phyloP scores from a whole-genome alignment of 371 early-diverging fungal species.

The Circinella minor region DNA sequence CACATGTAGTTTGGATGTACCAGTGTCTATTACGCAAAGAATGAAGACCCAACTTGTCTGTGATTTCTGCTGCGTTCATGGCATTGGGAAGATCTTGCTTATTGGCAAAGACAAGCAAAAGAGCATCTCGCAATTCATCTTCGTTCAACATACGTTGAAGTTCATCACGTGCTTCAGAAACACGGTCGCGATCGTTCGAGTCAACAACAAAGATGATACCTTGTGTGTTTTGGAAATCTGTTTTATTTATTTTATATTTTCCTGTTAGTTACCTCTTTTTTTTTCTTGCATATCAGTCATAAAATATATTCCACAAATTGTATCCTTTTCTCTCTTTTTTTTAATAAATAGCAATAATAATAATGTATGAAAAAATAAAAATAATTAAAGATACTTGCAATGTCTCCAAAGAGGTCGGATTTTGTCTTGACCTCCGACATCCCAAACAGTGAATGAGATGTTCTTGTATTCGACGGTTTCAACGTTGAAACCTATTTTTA shows the following conservation, averaged over 20 bases:
- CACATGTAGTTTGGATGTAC: slow-evolving; percentile 92
- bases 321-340: background rate
- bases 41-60: slow-evolving; percentile 88
- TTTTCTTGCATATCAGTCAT: background rate
- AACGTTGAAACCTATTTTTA: slow-evolving; percentile 83
- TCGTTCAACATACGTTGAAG: slow-evolving; percentile 89
- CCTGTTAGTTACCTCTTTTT: slow-evolving; percentile 4
- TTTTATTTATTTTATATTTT: slow-evolving; percentile 15
- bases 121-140: slow-evolving; percentile 91
- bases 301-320: background rate
- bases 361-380: too few species aligned
- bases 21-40: slow-evolving; percentile 90
- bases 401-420: slow-evolving; percentile 61
- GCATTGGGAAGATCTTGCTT: slow-evolving; percentile 97
- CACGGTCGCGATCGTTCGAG: slow-evolving; percentile 90
- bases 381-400: slow-evolving; percentile 42
- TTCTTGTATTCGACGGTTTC: slow-evolving; percentile 97
- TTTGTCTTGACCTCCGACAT: slow-evolving; percentile 85
- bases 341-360: background rate
- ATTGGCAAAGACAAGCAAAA: slow-evolving; percentile 94
- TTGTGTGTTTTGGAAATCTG: slow-evolving; percentile 93
- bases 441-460: slow-evolving; percentile 97
- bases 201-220: slow-evolving; percentile 98
- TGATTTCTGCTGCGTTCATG: slow-evolving; percentile 92
- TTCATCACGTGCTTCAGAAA: slow-evolving; percentile 88